Conservation (phyloP, 495 filamentous ascomycete genomes). For the Hypoxylon rickii region DNA sequence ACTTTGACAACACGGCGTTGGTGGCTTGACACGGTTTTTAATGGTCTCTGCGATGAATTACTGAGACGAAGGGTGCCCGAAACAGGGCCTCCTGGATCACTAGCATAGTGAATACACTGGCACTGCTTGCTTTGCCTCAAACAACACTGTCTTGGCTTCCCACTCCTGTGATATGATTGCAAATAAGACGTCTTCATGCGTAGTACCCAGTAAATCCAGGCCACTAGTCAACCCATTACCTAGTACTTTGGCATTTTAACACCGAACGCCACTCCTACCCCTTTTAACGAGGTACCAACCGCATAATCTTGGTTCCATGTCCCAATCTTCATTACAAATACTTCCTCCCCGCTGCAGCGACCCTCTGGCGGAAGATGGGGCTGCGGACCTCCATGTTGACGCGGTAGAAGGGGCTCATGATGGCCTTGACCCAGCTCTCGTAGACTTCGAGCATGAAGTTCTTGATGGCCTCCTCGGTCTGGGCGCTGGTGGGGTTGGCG, state of each 20-base stretch:
- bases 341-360: constrained; percentile 88
- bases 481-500: constrained; percentile 80
- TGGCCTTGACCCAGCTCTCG: constrained; percentile 92
- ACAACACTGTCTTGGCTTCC: not conserved
- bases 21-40: constrained; percentile 31
- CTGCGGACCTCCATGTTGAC: constrained; percentile 82
- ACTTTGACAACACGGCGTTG: constrained; percentile 37
- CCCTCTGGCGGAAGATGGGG: constrained; percentile 78
- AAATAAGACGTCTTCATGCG: too few relatives aligned
- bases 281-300: not conserved
- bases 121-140: constrained; percentile 21
- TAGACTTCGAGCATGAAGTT: constrained; percentile 94
- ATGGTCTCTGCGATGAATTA: constrained; percentile 31
- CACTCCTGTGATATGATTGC: not conserved
- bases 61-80: constrained; percentile 15
- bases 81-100: constrained; percentile 13
- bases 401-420: constrained; percentile 94
- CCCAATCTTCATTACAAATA: constrained; percentile 65
- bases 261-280: constrained; percentile 8
- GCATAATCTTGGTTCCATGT: not conserved
- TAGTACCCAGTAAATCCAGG: too few relatives aligned
- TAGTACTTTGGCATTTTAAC: too few relatives aligned
- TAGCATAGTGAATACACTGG: constrained; percentile 28
- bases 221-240: too few relatives aligned
- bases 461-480: constrained; percentile 91